Conservation (phyloP, 2,329 filamentous ascomycete species). For the Curvularia verruculosa region DNA sequence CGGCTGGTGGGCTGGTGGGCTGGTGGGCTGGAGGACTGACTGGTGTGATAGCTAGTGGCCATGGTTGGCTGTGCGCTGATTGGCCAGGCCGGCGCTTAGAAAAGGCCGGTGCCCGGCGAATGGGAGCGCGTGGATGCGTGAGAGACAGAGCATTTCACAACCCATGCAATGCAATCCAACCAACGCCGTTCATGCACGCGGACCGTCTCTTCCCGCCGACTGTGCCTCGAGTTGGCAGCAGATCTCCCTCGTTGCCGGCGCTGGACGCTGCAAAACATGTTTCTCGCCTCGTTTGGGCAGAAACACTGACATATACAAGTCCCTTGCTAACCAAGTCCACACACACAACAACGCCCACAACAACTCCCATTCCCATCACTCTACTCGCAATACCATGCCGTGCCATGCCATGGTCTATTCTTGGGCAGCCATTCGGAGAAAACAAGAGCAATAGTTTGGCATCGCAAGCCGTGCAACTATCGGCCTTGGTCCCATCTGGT, state of each 20-base stretch:
- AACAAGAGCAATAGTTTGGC: not conserved
- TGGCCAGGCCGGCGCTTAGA: slow-evolving; percentile 23
- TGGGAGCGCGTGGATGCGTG: slow-evolving; percentile 5
- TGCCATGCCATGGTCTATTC: not conserved
- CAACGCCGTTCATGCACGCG: slow-evolving; percentile 30
- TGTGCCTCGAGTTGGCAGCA: slow-evolving; percentile 28
- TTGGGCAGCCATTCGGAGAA: slow-evolving; percentile 8
- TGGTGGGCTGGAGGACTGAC: too few species aligned
- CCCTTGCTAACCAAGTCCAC: too few species aligned
- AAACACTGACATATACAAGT: too few species aligned
- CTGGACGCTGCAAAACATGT: slow-evolving; percentile 17
- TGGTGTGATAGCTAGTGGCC: slow-evolving; percentile 16
- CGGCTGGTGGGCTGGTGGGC: not conserved
- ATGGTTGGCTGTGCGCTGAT: slow-evolving; percentile 18
- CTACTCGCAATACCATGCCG: too few species aligned
- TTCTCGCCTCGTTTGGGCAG: slow-evolving; percentile 9
- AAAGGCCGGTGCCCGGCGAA: slow-evolving; percentile 15
- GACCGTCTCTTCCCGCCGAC: slow-evolving; percentile 31
- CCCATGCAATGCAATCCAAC: slow-evolving; percentile 14
- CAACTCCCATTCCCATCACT: not conserved
- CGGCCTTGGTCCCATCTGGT: slow-evolving; percentile 9
- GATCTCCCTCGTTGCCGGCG: slow-evolving; percentile 5
- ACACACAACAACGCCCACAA: not conserved
- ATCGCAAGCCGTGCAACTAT: slow-evolving; percentile 13
- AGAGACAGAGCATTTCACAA: slow-evolving; percentile 12